Evolutionary conservation across 1,284 basidiomycete genomes (phyloP).

Genomic region (Xerocomus amazonicus): DNA sequence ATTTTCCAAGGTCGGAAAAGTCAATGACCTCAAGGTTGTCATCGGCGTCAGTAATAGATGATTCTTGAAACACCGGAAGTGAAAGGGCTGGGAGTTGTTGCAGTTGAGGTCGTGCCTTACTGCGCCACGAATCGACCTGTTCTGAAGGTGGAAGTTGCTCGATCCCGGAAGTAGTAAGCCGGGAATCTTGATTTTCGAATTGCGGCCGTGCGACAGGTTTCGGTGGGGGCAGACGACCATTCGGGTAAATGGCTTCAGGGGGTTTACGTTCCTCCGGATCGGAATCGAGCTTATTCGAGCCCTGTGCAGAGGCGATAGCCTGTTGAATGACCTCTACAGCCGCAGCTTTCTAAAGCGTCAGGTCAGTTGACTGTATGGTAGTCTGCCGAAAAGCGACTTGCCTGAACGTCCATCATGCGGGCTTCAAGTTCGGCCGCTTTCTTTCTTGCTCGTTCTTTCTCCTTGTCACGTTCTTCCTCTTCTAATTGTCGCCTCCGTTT

Average conservation of each 20-base stretch:
- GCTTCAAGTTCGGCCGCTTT: constrained; percentile 87
- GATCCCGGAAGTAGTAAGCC: constrained; percentile 19
- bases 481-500: constrained; percentile 77
- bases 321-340: constrained; percentile 13
- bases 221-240: constrained; percentile 34
- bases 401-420: constrained; percentile 48
- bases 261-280: constrained; percentile 5
- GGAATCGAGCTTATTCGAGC: constrained; percentile 1
- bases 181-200: constrained; percentile 26
- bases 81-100: constrained; percentile 29
- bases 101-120: constrained; percentile 38
- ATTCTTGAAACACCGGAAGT: constrained; percentile 41
- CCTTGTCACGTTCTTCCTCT: constrained; percentile 81
- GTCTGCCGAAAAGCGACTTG: constrained; percentile 1
- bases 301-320: constrained; percentile 6
- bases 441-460: constrained; percentile 77
- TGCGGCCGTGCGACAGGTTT: constrained; percentile 26
- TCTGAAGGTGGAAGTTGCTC: constrained; percentile 32
- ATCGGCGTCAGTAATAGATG: constrained; percentile 45
- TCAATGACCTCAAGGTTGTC: constrained; percentile 73
- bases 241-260: constrained; percentile 3
- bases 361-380: constrained; percentile 8
- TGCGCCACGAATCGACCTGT: constrained; percentile 62
- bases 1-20: constrained; percentile 69
- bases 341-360: constrained; percentile 14